Evolutionary conservation across 2,329 filamentous ascomycete genomes (phyloP).

Genomic region (Aspergillus neotritici): DNA sequence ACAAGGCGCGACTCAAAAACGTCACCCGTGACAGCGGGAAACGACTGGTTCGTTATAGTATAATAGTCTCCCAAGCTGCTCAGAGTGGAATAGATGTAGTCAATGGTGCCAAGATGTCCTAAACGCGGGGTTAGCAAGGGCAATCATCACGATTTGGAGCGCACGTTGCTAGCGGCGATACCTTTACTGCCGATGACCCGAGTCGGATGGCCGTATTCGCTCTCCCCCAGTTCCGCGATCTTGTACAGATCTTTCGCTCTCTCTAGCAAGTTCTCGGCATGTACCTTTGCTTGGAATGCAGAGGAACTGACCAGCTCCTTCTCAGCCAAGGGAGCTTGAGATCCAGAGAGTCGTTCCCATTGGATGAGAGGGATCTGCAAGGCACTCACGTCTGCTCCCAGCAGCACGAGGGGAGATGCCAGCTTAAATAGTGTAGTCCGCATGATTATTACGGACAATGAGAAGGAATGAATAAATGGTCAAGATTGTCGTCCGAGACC

Average conservation of each 20-base stretch:
- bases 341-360: neutral
- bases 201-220: constrained; percentile 63
- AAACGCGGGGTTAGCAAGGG: neutral
- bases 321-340: constrained; percentile 14
- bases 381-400: constrained; percentile 10
- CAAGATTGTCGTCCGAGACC: too few relatives aligned
- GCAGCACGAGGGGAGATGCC: neutral
- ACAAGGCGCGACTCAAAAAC: constrained; percentile 57
- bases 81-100: constrained; percentile 56
- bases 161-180: constrained; percentile 24
- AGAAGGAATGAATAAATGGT: too few relatives aligned
- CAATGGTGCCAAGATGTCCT: constrained; percentile 57
- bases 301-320: constrained; percentile 45
- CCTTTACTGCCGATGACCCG: constrained; percentile 64
- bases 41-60: constrained; percentile 47
- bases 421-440: too few relatives aligned
- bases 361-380: constrained; percentile 17
- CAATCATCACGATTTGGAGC: neutral
- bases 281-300: constrained; percentile 44
- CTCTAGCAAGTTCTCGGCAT: constrained; percentile 49
- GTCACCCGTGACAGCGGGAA: constrained; percentile 55
- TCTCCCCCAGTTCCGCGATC: constrained; percentile 54
- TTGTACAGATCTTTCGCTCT: constrained; percentile 58
- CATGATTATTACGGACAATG: too few relatives aligned
- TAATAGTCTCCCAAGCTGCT: constrained; percentile 31